Base-by-base conservation (phyloP, 176 grass and related monocot species). In the Oryza glumipatula region DNA sequence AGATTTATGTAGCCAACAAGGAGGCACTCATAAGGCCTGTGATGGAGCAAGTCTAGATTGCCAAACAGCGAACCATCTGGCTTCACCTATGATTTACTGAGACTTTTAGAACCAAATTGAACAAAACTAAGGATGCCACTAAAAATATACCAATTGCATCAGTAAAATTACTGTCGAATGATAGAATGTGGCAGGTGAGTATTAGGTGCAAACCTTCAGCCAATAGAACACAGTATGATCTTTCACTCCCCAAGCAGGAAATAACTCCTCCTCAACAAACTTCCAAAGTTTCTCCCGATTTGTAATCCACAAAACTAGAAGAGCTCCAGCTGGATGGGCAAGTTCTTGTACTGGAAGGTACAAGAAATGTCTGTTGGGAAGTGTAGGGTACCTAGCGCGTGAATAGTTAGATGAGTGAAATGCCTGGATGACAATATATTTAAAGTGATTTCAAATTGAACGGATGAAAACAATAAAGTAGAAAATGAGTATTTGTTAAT, bases 1-100 rank as follows among this genome's bases (percentile, higher is more conserved):
- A 88, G 81, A 83, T 98, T 95, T 51, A 94, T 82, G 76, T 98
- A 95, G 80, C 96, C 96, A 67, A 94, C 82, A 26, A 98, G 89
- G 77, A 98, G 88, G 77, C 89, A 95, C 71, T 98, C 96, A 76
- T 98, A 98, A 76, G 96, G 96, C 82, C 91, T 89, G 66, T 98
- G 96, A 94, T 95, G 93, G 89, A 98, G 95, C 64, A 95, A 95
- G 48, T 98, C 91, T 67, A 95, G 74, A 72, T 90, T 77, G 47
- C 93, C 82, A 83, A 98, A 95, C 72, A 98, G 81, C 33, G 89
- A 98, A 47, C 93, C 89, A 85, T 98, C 87, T 38, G 85, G 74
- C 79, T 90, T 95, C 28, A 95, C 96, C 96, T 98, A 87, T 12
- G 2, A 58, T 90, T 73, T 67, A 41, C 43, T 23, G 64, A 80